These are phyloP conservation scores for Teunomyces pallodes DNA, from an alignment of 805 yeast species.

Conservation along the genomic window DNA sequence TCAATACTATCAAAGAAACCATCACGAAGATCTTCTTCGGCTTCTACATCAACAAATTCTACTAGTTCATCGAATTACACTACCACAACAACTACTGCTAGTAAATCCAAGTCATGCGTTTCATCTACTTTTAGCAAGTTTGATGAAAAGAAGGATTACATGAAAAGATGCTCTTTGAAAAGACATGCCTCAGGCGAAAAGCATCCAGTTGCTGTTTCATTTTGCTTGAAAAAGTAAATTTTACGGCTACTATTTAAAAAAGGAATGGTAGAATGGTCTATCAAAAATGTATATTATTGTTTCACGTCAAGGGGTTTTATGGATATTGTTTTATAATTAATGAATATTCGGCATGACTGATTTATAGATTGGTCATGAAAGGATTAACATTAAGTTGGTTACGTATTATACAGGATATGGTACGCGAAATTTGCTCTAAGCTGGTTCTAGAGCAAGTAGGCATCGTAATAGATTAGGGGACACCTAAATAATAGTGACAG, in stretches of 20 bases:
- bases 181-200: slow-evolving; percentile 5
- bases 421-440: background rate
- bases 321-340: slow-evolving; percentile 2
- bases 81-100: background rate
- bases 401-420: background rate
- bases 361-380: background rate
- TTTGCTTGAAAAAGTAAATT: slow-evolving; percentile 36
- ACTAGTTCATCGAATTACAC: background rate
- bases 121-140: slow-evolving; percentile 21
- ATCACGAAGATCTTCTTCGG: slow-evolving; percentile 3
- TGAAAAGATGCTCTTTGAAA: slow-evolving; percentile 37
- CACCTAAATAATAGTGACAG: background rate
- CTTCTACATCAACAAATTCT: background rate
- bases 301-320: background rate
- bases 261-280: background rate
- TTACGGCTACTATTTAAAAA: background rate
- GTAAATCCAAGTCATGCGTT: background rate
- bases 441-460: background rate
- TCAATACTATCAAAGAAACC: slow-evolving; percentile 2
- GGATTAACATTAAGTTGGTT: background rate
- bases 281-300: slow-evolving; percentile 1
- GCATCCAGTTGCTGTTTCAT: slow-evolving; percentile 28
- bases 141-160: slow-evolving; percentile 47
- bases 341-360: slow-evolving; percentile 4
- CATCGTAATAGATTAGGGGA: background rate